These are phyloP conservation scores for Diplodia seriata DNA, from an alignment of 2,329 filamentous ascomycete genomes.

Conservation along the genomic window DNA sequence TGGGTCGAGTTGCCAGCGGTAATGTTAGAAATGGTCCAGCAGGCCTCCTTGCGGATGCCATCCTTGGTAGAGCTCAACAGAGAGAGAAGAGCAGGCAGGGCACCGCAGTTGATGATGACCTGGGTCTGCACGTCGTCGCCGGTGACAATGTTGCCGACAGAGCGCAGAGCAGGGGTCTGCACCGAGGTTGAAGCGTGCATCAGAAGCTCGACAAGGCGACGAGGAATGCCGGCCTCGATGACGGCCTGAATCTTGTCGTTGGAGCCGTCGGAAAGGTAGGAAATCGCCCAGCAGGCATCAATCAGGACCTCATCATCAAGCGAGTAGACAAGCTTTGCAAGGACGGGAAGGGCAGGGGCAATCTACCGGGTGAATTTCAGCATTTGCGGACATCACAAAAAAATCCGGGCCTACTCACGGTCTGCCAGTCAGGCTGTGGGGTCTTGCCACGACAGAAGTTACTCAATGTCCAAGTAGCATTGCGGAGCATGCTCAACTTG, in stretches of 20 bases:
- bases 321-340: conserved; percentile 97
- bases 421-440: conserved; percentile 96
- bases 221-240: conserved; percentile 96
- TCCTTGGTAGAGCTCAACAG: conserved; percentile 97
- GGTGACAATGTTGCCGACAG: conserved; percentile 98
- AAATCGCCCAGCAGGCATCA: conserved; percentile 99
- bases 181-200: conserved; percentile 99
- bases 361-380: conserved; percentile 65
- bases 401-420: conserved; percentile 65
- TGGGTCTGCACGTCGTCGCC: conserved; percentile 99
- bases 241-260: conserved; percentile 99
- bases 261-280: conserved; percentile 94
- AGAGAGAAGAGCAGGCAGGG: conserved; percentile 88
- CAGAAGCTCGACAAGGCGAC: conserved; percentile 92
- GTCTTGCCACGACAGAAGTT: conserved; percentile 99
- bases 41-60: conserved; percentile 98
- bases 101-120: conserved; percentile 98
- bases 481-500: conserved; percentile 98
- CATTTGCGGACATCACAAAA: background rate
- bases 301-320: conserved; percentile 98
- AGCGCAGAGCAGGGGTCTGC: conserved; percentile 94
- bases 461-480: conserved; percentile 98
- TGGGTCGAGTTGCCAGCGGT: conserved; percentile 97
- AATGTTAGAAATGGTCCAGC: conserved; percentile 99
- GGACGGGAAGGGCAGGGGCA: conserved; percentile 88